These are phyloP conservation scores for Caulochytrium protostelioides DNA, from an alignment of 371 early-diverging fungal genomes.

Conservation along the genomic window DNA sequence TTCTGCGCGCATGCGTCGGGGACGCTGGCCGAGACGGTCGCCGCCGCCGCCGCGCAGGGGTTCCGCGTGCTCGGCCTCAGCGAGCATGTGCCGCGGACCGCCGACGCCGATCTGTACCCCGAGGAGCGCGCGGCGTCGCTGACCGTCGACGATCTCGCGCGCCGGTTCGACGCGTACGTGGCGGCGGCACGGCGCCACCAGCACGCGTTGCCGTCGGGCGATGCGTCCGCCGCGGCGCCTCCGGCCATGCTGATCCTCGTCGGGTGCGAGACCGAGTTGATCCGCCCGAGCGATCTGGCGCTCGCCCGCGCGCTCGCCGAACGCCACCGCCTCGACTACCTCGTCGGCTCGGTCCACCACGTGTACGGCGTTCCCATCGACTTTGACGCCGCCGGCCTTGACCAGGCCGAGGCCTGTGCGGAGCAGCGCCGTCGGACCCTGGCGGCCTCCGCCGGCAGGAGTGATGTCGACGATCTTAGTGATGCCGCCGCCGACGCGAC, in stretches of 20 bases:
- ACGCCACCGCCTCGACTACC: constrained; percentile 35
- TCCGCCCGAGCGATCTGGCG: constrained; percentile 16
- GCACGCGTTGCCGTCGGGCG: too few species aligned
- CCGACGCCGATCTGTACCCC: constrained; percentile 46
- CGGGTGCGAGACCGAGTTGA: constrained; percentile 78
- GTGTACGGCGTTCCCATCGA: constrained; percentile 59
- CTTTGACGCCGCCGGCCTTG: constrained; percentile 27
- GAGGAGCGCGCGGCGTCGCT: constrained; percentile 51
- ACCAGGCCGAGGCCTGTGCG: constrained; percentile 15
- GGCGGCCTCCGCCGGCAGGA: constrained; percentile 2
- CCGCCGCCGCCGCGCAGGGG: constrained; percentile 37
- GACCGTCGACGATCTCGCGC: constrained; percentile 29
- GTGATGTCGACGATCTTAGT: constrained; percentile 1
- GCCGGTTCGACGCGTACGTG: constrained; percentile 33
- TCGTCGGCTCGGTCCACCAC: constrained; percentile 90
- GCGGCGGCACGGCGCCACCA: constrained; percentile 48
- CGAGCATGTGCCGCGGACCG: constrained; percentile 62
- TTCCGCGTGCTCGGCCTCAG: constrained; percentile 46
- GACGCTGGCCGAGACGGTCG: constrained; percentile 41
- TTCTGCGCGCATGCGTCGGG: constrained; percentile 66
- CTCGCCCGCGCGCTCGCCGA: constrained; percentile 9
- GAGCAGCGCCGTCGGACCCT: constrained; percentile 17
- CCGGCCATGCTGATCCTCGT: constrained; percentile 50
- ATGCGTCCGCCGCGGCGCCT: too few species aligned
- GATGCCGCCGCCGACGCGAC: constrained; percentile 9